Conservation (phyloP, 257 asterid genomes). For the Solanum raphanifolium region DNA sequence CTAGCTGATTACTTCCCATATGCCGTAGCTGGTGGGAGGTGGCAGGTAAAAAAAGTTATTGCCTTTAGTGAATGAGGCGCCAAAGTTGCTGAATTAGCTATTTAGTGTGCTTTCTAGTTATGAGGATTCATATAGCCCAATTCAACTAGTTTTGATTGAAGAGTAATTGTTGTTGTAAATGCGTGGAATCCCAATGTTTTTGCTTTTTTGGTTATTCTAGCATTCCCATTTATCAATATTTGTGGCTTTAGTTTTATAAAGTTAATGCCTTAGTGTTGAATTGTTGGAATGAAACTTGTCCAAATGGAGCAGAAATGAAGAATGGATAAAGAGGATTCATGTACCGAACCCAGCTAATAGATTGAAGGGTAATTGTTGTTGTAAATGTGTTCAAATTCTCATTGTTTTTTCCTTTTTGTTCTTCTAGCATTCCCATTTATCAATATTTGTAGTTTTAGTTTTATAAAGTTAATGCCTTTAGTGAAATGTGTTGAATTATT, state of each 20-base stretch:
- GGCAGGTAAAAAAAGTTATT: not conserved
- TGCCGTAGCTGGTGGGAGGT: not conserved
- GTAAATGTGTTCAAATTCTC: not conserved
- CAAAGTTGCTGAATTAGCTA: not conserved
- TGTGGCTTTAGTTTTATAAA: not conserved
- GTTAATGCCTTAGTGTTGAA: not conserved
- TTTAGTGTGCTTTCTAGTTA: not conserved
- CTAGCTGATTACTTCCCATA: not conserved
- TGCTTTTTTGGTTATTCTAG: not conserved
- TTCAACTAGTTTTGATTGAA: not conserved
- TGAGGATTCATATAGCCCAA: not conserved
- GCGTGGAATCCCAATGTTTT: not conserved
- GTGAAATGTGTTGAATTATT: not conserved
- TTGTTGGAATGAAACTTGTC: not conserved
- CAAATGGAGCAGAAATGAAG: not conserved
- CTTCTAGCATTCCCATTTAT: not conserved
- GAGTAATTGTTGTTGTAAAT: not conserved
- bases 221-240: not conserved
- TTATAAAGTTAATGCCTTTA: not conserved
- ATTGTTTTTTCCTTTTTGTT: not conserved
- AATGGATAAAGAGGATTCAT: not conserved
- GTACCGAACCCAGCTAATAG: not conserved
- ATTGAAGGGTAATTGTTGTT: not conserved
- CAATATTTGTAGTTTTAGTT: not conserved
- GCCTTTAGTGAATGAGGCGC: not conserved